Conservation (phyloP, 108 stramenopile species). For the Stephanodiscus triporus region DNA sequence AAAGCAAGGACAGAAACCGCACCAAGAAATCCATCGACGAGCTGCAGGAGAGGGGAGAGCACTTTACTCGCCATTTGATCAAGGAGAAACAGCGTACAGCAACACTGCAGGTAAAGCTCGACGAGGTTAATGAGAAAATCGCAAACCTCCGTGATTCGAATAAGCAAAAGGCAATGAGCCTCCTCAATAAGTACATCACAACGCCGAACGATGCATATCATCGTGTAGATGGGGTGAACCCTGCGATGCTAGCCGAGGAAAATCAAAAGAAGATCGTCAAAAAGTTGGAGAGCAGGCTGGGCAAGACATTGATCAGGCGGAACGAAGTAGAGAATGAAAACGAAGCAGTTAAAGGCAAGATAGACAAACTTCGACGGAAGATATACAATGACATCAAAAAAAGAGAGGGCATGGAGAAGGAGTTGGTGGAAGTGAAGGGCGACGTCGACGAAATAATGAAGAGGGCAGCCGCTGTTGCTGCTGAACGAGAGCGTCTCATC, state of each 20-base stretch:
- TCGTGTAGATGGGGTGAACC: conserved; percentile 73
- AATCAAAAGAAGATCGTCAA: conserved; percentile 72
- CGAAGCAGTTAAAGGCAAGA: conserved; percentile 56
- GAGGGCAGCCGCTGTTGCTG: conserved; percentile 48
- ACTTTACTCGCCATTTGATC: conserved; percentile 52
- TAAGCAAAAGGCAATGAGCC: conserved; percentile 62
- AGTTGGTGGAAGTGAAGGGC: conserved; percentile 49
- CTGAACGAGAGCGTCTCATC: conserved; percentile 62
- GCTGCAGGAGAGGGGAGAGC: conserved; percentile 55
- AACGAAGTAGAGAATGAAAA: conserved; percentile 64
- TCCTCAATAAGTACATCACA: conserved; percentile 55
- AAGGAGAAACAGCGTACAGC: conserved; percentile 35
- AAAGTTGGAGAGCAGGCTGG: conserved; percentile 68
- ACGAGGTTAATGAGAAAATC: conserved; percentile 58
- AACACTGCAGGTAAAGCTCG: conserved; percentile 25
- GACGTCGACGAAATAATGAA: conserved; percentile 69
- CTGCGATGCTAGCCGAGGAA: conserved; percentile 61
- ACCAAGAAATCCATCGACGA: conserved; percentile 41
- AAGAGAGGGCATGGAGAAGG: conserved; percentile 55
- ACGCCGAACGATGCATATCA: conserved; percentile 72
- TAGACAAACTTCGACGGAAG: conserved; percentile 67
- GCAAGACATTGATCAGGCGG: conserved; percentile 63
- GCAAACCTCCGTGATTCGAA: conserved; percentile 49
- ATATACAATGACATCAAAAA: conserved; percentile 57
- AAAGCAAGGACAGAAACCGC: neutral